These are phyloP conservation scores for Gyromitra esculenta DNA, from an alignment of 2,329 filamentous ascomycete genomes.

Conservation along the genomic window DNA sequence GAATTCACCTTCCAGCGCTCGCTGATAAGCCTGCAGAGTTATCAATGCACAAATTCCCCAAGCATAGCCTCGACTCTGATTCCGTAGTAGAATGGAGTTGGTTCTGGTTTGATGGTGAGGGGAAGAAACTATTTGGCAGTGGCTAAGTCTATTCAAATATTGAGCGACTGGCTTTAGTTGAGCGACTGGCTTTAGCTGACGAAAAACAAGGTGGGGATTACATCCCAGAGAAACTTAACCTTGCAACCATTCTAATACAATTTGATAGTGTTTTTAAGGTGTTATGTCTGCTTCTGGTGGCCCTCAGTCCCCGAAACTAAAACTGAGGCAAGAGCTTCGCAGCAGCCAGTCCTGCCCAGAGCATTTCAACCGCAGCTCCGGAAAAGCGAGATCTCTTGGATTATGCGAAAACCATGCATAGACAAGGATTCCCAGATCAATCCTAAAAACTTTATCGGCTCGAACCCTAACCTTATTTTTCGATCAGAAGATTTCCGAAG, in stretches of 20 bases:
- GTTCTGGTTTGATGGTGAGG: neutral
- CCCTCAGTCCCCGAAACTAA: neutral
- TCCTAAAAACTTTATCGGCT: neutral
- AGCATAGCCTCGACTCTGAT: neutral
- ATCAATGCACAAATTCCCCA: neutral
- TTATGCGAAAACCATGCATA: neutral
- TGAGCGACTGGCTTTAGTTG: neutral
- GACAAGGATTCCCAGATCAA: neutral
- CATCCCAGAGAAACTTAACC: neutral
- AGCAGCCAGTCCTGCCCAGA: neutral
- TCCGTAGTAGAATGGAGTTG: slow-evolving; percentile 10
- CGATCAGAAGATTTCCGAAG: slow-evolving; percentile 18
- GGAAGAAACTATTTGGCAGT: neutral
- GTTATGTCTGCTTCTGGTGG: slow-evolving; percentile 13
- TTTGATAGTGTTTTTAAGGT: slow-evolving; percentile 14
- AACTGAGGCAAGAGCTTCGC: neutral
- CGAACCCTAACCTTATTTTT: neutral
- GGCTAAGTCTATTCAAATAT: neutral
- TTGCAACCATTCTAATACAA: neutral
- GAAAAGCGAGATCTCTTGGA: slow-evolving; percentile 20
- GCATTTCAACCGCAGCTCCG: neutral
- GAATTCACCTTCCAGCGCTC: too few relatives aligned
- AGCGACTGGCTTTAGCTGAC: neutral
- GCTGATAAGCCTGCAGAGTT: neutral
- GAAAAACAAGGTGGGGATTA: slow-evolving; percentile 1